Evolutionary conservation across 2,329 filamentous ascomycete species (phyloP), one percentile per base, ranked within the genome.

Genomic region (Ophiostoma sp.): DNA sequence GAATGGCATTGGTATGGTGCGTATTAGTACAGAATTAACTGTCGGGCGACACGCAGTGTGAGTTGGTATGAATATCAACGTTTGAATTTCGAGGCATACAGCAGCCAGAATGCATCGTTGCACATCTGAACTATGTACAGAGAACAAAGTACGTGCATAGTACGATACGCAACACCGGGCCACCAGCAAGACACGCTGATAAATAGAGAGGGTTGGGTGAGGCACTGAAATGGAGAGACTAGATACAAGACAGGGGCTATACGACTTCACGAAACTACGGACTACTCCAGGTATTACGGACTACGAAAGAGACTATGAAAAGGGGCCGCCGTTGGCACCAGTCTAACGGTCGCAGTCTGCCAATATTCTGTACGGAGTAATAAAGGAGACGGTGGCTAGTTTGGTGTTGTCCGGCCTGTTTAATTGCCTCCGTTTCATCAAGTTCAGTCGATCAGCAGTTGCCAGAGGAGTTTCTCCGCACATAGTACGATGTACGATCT

Each of bases 301-400:
- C 36, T 44, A 44, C 41, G 39, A 15, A 7, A 48, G 44, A 48
- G 44, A 48, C 44, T 48, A 48, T 20, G 23, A 57, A 65, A 65
- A 65, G 62, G 62, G 62, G 62, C 62, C 60, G 60, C 60, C 35
- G 62, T 65, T 41, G 62, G 33, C 62, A 20, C 23, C 62, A 39
- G 62, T 39, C 62, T 57, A 57, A 57, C 52, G 52, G 52, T 27
- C 31, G 36, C 36, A 39, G 23, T 60, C 13, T n/a, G 33, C 31
- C 33, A 64, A 33, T 27, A 27, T 31, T 20, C 4, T 17, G 13
- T 13, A n/a, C 31, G 33, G 60, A 35, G 60, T 10, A 35, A 27
- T 57, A 57, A 17, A 57, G n/a, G 52, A 27, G 52, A 57, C 52
- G 52, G 52, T 57, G 52, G 52, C 52, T 57, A 57, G 27, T 27